Percentiles rank a stretch among this genome's conserved stretches.
phyloP scores from a whole-genome alignment of 2,329 filamentous ascomycete species.

The Colletotrichum sp. region DNA sequence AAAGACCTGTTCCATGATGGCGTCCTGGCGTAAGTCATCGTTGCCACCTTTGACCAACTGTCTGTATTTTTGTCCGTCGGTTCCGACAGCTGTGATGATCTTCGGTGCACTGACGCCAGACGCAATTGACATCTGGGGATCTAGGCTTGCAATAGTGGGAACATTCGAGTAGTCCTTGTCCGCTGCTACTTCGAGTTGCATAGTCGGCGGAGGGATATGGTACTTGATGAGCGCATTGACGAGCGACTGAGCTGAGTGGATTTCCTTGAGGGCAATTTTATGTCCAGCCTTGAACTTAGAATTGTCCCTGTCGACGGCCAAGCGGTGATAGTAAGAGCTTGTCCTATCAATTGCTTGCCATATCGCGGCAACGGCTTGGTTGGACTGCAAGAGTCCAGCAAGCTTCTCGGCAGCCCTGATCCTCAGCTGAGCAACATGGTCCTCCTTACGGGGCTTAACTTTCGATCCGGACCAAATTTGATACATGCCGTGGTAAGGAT shows the following conservation, averaged over 20 bases:
- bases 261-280: conserved; percentile 69
- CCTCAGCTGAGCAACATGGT: conserved; percentile 76
- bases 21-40: conserved; percentile 95
- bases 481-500: conserved; percentile 97
- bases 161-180: conserved; percentile 78
- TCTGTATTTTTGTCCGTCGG: conserved; percentile 80
- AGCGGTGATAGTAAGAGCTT: conserved; percentile 67
- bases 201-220: conserved; percentile 84
- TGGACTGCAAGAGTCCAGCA: conserved; percentile 63
- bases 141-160: conserved; percentile 75
- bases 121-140: conserved; percentile 81
- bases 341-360: conserved; percentile 78
- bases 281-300: conserved; percentile 71
- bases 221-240: conserved; percentile 67
- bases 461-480: conserved; percentile 88
- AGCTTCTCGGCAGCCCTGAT: conserved; percentile 75
- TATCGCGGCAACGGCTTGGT: conserved; percentile 53
- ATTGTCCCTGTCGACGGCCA: conserved; percentile 70
- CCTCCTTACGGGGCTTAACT: conserved; percentile 71
- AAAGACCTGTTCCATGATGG: conserved; percentile 99
- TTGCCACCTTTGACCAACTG: conserved; percentile 95
- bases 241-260: conserved; percentile 66
- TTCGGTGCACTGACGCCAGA: conserved; percentile 93
- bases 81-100: conserved; percentile 82
- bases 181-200: conserved; percentile 78